Evolutionary conservation across 495 filamentous ascomycete species (phyloP).

Genomic region (Podospora pseudocomata): DNA sequence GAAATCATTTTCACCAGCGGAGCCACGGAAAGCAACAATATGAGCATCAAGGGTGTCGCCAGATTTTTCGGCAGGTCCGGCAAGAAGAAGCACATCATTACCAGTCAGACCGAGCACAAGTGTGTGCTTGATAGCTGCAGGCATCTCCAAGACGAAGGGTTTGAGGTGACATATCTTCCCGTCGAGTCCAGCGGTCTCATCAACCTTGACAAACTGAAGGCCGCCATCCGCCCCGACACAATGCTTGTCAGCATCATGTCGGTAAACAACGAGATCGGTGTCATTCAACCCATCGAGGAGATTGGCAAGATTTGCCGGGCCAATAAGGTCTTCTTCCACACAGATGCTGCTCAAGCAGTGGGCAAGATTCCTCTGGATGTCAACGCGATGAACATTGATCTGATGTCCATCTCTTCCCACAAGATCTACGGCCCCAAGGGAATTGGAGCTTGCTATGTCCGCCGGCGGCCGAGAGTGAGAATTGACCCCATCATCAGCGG

Average conservation of each 20-base stretch:
- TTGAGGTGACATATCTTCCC: slow-evolving; percentile 91
- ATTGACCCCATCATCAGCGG: slow-evolving; percentile 95
- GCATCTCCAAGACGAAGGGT: slow-evolving; percentile 95
- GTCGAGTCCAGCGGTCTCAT: slow-evolving; percentile 82
- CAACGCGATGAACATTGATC: slow-evolving; percentile 92
- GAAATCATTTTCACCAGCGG: slow-evolving; percentile 99
- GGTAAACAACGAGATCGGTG: slow-evolving; percentile 98
- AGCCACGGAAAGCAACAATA: slow-evolving; percentile 98
- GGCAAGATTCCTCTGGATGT: slow-evolving; percentile 97
- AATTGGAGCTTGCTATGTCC: slow-evolving; percentile 92
- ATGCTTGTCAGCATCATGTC: slow-evolving; percentile 94
- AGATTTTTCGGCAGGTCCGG: slow-evolving; percentile 86
- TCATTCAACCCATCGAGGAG: slow-evolving; percentile 90
- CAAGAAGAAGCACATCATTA: slow-evolving; percentile 98
- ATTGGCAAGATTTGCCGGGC: slow-evolving; percentile 88
- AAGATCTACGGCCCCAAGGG: slow-evolving; percentile 99
- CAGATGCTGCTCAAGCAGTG: slow-evolving; percentile 93
- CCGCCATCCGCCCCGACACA: slow-evolving; percentile 86
- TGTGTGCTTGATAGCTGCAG: slow-evolving; percentile 96
- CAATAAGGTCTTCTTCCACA: slow-evolving; percentile 97
- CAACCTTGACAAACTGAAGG: slow-evolving; percentile 80
- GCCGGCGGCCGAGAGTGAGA: slow-evolving; percentile 85
- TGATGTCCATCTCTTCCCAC: slow-evolving; percentile 99
- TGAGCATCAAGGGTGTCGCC: slow-evolving; percentile 98
- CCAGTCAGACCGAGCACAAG: slow-evolving; percentile 96